Conservation (phyloP, 1,284 basidiomycete genomes). For the Dichomitus squalens region DNA sequence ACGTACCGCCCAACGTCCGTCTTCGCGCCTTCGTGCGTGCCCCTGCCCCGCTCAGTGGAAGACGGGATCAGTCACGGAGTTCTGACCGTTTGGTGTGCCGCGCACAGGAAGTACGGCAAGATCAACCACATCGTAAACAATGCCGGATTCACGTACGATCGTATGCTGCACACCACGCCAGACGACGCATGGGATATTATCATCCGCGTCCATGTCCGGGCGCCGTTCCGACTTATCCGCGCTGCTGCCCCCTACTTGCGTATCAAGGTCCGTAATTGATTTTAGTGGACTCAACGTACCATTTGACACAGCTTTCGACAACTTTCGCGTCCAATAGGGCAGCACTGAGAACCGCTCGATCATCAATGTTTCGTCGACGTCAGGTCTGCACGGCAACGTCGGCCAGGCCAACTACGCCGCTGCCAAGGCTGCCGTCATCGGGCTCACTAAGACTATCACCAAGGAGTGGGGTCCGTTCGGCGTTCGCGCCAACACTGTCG, state of each 20-base stretch:
- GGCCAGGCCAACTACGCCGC: slow-evolving; percentile 86
- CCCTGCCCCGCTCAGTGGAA: not conserved
- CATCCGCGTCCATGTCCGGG: slow-evolving; percentile 78
- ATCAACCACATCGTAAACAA: slow-evolving; percentile 90
- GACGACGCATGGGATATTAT: slow-evolving; percentile 85
- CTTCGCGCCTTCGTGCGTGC: not conserved
- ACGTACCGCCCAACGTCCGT: too few relatives aligned
- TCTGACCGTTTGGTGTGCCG: not conserved
- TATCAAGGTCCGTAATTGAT: slow-evolving; percentile 69
- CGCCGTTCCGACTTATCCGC: slow-evolving; percentile 85
- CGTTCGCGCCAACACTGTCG: slow-evolving; percentile 81
- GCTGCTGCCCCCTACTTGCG: slow-evolving; percentile 87
- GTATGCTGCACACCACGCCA: slow-evolving; percentile 86
- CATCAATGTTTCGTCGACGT: slow-evolving; percentile 76
- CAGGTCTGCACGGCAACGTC: slow-evolving; percentile 81
- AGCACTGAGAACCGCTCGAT: slow-evolving; percentile 72
- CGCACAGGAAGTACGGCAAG: slow-evolving; percentile 69
- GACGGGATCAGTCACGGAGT: not conserved
- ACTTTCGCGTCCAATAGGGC: too few relatives aligned
- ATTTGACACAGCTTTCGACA: too few relatives aligned
- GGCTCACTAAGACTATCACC: slow-evolving; percentile 82
- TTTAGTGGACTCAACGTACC: too few relatives aligned
- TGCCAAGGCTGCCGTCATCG: slow-evolving; percentile 76
- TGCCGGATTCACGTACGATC: slow-evolving; percentile 87
- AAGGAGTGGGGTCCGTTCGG: slow-evolving; percentile 89